Base-by-base conservation (phyloP, 163 green algal genomes). In the Volvox carteri region DNA sequence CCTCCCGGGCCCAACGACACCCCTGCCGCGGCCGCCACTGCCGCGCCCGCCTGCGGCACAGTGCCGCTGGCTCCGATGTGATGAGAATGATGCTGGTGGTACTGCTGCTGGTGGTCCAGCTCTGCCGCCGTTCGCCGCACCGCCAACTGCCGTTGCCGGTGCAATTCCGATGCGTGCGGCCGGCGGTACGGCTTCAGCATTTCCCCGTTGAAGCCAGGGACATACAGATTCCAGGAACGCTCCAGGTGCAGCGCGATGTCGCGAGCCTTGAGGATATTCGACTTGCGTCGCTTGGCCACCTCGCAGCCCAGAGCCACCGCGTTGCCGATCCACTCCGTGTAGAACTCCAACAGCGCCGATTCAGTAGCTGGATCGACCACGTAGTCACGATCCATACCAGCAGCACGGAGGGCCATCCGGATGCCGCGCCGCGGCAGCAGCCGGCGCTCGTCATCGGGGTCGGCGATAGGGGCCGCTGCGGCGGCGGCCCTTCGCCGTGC, bases 221-320 rank as follows among this genome's bases (percentile, higher is more conserved):
- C 62, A 39, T 89, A 67, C 16, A 93, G 50, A 86, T 91, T 76
- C 90, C 90, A 93, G 30, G 41, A 87, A 39, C 90, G 83, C 87
- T 93, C 90, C 42, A 93, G 39, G 83, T 93, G 90, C 42, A 93
- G 68, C 12, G 90, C 86, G 48, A 93, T 90, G 84, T 93, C 90
- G 3, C 86, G 56, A 25, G 90, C 86, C 78, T 85, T 87, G 21
- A 93, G 87, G 33, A 86, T 67, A 41, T 65, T 86, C 28, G 85
- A 86, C 81, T 91, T 87, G 35, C 90, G 90, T 30, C 73, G 65
- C 77, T 90, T 91, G 18, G 90, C 90, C 70, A 58, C 89, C 68
- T 68, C 81, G 72, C 90, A 93, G 16, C 90, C 90, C 80, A 93
- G 76, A 2, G 77, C 37, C n/a, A 93, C 62, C 1, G 87, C 90